These are phyloP conservation scores for Coemansia sp. DNA, from an alignment of 192 early-diverging fungal species.

Conservation along the genomic window DNA sequence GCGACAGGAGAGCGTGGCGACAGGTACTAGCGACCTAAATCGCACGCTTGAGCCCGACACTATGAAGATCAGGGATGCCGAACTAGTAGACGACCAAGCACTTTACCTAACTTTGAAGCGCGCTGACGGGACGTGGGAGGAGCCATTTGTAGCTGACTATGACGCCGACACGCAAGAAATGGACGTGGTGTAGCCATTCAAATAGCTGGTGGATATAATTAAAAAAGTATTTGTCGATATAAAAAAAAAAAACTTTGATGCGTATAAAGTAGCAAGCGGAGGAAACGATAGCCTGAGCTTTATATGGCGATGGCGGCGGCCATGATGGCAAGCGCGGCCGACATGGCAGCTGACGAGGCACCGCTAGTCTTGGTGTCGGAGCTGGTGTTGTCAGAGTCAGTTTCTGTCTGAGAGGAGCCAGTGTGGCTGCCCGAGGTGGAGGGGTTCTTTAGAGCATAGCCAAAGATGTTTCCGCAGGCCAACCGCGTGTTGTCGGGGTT, in stretches of 20 bases:
- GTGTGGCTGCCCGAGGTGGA: constrained; percentile 6
- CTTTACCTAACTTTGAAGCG: constrained; percentile 35
- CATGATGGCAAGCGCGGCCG: constrained; percentile 16
- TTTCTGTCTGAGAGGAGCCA: neutral
- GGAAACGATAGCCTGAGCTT: neutral
- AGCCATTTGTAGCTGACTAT: constrained; percentile 31
- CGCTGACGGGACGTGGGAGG: constrained; percentile 39
- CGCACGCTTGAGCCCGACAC: constrained; percentile 22
- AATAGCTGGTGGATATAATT: neutral
- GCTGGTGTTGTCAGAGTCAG: neutral
- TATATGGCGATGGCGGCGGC: constrained; percentile 25
- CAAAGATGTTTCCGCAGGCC: constrained; percentile 61
- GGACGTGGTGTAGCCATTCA: constrained; percentile 13
- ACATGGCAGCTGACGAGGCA: constrained; percentile 14
- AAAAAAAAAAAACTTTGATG: neutral
- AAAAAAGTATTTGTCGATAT: neutral
- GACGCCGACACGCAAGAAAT: constrained; percentile 42
- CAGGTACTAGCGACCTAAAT: neutral
- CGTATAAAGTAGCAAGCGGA: neutral
- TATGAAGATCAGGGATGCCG: constrained; percentile 11
- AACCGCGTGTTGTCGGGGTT: constrained; percentile 54
- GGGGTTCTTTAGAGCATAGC: constrained; percentile 25
- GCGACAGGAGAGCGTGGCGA: neutral
- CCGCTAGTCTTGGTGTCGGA: constrained; percentile 3
- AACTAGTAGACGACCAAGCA: constrained; percentile 26